These are phyloP conservation scores for Malus fusca DNA, from an alignment of 306 rosid genomes.

Conservation along the genomic window DNA sequence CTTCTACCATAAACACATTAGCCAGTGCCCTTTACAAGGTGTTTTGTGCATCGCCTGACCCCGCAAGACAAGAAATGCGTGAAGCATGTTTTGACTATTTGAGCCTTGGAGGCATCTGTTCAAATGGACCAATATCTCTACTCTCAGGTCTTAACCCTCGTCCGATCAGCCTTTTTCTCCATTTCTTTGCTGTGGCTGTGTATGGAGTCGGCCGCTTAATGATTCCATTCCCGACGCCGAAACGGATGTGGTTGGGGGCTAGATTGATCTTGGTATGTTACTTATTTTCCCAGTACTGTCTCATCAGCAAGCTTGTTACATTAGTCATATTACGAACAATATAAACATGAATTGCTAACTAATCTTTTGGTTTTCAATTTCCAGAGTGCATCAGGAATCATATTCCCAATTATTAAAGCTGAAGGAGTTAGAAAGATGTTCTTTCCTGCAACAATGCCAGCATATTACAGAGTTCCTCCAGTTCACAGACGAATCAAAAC, in stretches of 20 bases:
- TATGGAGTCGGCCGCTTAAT: constrained; percentile 72
- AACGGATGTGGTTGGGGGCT: constrained; percentile 54
- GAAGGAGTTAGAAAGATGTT: constrained; percentile 85
- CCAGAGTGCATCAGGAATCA: constrained; percentile 64
- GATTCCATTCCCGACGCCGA: constrained; percentile 55
- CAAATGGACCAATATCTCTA: constrained; percentile 62
- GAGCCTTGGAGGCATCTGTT: constrained; percentile 73
- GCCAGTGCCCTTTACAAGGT: constrained; percentile 76
- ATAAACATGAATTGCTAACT: neutral
- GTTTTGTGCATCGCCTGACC: constrained; percentile 70
- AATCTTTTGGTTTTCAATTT: constrained; percentile 2
- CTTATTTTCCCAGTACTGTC: neutral
- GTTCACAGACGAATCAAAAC: constrained; percentile 3
- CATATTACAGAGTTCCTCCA: constrained; percentile 73
- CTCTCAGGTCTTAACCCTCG: constrained; percentile 73
- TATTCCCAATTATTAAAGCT: constrained; percentile 62
- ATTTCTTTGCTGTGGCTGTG: constrained; percentile 67
- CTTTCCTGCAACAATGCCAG: constrained; percentile 62
- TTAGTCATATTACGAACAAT: neutral
- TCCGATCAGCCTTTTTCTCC: constrained; percentile 54
- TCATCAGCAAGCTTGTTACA: neutral
- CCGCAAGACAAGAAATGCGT: constrained; percentile 62
- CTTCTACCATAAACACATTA: constrained; percentile 89
- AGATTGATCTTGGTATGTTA: constrained; percentile 44
- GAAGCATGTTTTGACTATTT: constrained; percentile 73